Base-by-base conservation (phyloP, 2,329 filamentous ascomycete species). In the Hysterium pulicare region DNA sequence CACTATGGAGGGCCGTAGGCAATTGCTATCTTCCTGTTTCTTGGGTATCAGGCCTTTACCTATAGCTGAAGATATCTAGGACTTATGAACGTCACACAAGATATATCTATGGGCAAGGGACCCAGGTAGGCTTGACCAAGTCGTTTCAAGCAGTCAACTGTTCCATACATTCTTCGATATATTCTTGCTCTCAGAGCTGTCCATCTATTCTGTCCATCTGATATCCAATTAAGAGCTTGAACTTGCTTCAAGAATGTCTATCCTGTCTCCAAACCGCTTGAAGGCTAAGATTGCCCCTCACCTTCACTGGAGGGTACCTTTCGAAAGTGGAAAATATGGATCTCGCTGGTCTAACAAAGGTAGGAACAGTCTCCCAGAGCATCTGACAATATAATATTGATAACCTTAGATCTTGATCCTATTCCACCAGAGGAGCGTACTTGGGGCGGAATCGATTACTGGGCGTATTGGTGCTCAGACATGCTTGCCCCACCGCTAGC, bases 401-500 rank as follows among this genome's bases (percentile, higher is more conserved):
- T n/a, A n/a, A 13, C 22, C 16, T 8, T n/a, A 46, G 63, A 67
- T 47, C 56, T 67, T 33, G 62, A 67, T 43, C 64, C 61, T 4
- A 44, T 67, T 30, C 59, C 74, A n/a, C 66, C 69, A 2, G 64
- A 67, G 42, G 59, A 71, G 39, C 61, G 73, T 47, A 76, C 70
- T 16, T 74, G 72, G 73, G 68, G 68, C 4, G 62, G 59, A 10
- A 54, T 69, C 38, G 67, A 71, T 22, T 74, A 71, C 49, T 69
- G 72, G 61, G 67, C 68, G 11, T 74, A 76, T 51, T 76, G 73
- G 73, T 70, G 67, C 45, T 70, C 67, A 5, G 73, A 76, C 46
- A 67, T 74, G 58, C 57, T 71, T 26, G 69, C 69, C 30, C 69
- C 69, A 39, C 69, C 69, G 11, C 54, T 70, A 10, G 64, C 67